Conservation (phyloP, 2,329 filamentous ascomycete genomes). For the Scedosporium apiospermum region DNA sequence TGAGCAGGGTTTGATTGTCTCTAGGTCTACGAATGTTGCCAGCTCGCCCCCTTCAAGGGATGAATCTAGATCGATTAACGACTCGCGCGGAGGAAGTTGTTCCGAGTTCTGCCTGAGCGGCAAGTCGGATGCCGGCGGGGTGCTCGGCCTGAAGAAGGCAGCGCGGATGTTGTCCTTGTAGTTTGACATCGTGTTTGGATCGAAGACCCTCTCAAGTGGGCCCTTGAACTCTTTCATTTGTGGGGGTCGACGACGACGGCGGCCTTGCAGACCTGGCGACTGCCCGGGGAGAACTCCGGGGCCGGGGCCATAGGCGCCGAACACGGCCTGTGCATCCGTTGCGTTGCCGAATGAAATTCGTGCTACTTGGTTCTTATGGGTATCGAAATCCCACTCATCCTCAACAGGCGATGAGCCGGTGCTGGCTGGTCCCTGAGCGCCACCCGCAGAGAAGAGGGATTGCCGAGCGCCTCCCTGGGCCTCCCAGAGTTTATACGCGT, state of each 20-base stretch:
- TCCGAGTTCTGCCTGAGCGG: constrained; percentile 47
- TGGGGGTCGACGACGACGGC: not conserved
- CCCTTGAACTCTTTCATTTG: constrained; percentile 30
- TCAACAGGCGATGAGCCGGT: constrained; percentile 34
- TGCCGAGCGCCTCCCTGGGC: constrained; percentile 60
- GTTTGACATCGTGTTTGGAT: constrained; percentile 54
- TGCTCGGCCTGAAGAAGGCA: constrained; percentile 40
- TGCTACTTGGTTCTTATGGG: constrained; percentile 26
- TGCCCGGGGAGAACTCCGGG: constrained; percentile 32
- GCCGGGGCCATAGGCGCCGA: constrained; percentile 48
- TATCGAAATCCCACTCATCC: constrained; percentile 61
- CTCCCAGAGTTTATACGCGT: constrained; percentile 68
- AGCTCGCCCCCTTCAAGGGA: constrained; percentile 31
- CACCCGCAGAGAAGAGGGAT: constrained; percentile 52
- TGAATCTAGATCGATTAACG: constrained; percentile 54
- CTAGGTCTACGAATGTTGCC: constrained; percentile 29
- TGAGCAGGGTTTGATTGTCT: constrained; percentile 26
- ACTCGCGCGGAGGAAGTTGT: constrained; percentile 37
- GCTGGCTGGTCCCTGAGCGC: no score
- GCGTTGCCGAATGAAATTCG: no score
- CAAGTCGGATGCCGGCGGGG: constrained; percentile 39
- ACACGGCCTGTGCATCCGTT: constrained; percentile 46
- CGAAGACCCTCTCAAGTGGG: constrained; percentile 56
- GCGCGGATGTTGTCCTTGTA: constrained; percentile 54
- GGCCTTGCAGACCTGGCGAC: constrained; percentile 44